These are phyloP conservation scores for Penicillium oxalicum DNA, from an alignment of 2,329 filamentous ascomycete species.

Conservation along the genomic window DNA sequence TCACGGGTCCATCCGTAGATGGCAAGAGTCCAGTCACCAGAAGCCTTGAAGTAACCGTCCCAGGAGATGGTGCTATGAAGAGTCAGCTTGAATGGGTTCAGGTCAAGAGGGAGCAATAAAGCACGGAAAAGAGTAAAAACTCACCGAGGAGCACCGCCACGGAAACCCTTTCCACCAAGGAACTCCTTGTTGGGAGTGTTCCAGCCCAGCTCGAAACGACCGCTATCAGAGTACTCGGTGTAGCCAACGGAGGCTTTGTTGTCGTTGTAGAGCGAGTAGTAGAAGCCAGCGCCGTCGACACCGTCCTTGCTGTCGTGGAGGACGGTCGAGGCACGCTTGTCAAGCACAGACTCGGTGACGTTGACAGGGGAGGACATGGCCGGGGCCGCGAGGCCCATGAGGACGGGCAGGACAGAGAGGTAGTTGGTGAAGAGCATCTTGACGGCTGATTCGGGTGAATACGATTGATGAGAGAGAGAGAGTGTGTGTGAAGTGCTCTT, in stretches of 20 bases:
- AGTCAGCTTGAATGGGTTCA: neutral
- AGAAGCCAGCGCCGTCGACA: neutral
- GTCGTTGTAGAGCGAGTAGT: conserved; percentile 2
- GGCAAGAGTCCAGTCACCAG: neutral
- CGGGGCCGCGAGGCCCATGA: neutral
- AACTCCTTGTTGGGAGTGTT: neutral
- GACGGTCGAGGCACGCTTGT: neutral
- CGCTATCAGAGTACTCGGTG: neutral
- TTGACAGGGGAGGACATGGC: neutral
- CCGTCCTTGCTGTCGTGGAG: neutral
- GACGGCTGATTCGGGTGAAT: neutral
- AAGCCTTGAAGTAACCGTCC: neutral
- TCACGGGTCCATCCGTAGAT: conserved; percentile 1
- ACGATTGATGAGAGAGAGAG: neutral
- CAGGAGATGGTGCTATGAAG: neutral
- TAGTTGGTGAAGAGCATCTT: neutral
- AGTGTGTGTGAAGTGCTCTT: too few relatives aligned
- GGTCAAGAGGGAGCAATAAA: neutral
- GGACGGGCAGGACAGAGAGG: neutral
- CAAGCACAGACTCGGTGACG: neutral
- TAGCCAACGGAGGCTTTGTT: neutral
- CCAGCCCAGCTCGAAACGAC: neutral
- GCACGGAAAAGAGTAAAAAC: neutral
- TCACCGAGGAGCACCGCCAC: neutral
- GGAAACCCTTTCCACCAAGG: neutral